These are phyloP conservation scores for Aquilaria sinensis DNA, from an alignment of 345 rosid genomes.

Conservation along the genomic window DNA sequence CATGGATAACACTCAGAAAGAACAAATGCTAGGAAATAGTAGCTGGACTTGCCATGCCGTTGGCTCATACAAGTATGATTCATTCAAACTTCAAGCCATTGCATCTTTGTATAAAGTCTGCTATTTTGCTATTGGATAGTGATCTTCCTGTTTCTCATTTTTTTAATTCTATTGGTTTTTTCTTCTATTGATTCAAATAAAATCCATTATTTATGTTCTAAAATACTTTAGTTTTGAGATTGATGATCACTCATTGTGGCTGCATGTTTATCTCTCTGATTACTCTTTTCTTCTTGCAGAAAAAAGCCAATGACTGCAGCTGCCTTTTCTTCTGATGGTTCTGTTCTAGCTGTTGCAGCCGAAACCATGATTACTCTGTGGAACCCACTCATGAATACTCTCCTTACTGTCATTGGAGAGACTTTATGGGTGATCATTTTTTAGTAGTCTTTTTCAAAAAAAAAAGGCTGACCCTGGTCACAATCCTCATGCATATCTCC, in stretches of 20 bases:
- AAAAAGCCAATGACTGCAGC: constrained; percentile 92
- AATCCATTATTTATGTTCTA: too few relatives aligned
- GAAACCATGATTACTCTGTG: constrained; percentile 84
- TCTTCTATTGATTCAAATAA: too few relatives aligned
- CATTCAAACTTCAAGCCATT: background rate
- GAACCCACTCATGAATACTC: constrained; percentile 80
- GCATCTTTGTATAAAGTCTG: background rate
- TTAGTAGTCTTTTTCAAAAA: background rate
- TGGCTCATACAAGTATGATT: constrained; percentile 81
- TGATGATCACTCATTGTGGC: too few relatives aligned
- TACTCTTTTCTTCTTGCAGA: constrained; percentile 31
- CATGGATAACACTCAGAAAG: constrained; percentile 32
- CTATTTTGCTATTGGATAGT: too few relatives aligned
- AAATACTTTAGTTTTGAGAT: too few relatives aligned
- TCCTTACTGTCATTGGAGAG: constrained; percentile 74
- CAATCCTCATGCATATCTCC: too few relatives aligned
- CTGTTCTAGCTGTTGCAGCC: constrained; percentile 95
- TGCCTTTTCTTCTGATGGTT: constrained; percentile 89
- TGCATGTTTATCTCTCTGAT: constrained; percentile 7
- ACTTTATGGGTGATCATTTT: constrained; percentile 41
- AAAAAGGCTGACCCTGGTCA: too few relatives aligned
- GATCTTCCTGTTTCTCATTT: too few relatives aligned
- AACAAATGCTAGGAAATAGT: constrained; percentile 29
- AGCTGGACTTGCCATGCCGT: constrained; percentile 91
- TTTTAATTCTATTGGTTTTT: too few relatives aligned